A percentile compares a stretch with the other conserved stretches of the same genome.
Conservation (phyloP, 176 grass and related monocot species). For the Aechmea fasciata region DNA sequence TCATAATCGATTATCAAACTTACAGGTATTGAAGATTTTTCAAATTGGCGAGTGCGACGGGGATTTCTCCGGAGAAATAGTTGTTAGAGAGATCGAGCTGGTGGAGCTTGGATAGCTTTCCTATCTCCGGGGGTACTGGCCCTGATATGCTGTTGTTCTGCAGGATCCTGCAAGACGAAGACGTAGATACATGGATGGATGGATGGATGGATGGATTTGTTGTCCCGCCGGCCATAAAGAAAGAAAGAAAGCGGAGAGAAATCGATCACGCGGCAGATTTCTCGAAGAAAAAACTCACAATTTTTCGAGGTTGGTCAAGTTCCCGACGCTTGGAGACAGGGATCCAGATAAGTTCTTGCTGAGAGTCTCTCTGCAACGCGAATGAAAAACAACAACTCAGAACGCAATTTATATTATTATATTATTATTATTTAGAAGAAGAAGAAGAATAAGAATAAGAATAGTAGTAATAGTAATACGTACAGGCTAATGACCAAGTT, state of each 20-base stretch:
- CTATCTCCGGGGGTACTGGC: slow-evolving; percentile 17
- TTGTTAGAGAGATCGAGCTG: slow-evolving; percentile 31
- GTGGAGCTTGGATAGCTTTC: slow-evolving; percentile 15
- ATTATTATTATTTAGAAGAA: no score
- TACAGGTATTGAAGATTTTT: slow-evolving; percentile 20
- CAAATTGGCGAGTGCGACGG: slow-evolving; percentile 13
- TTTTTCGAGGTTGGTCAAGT: slow-evolving; percentile 28
- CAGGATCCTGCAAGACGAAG: slow-evolving; percentile 8
- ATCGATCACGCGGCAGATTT: not conserved
- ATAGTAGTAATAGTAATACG: not conserved
- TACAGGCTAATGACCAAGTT: slow-evolving; percentile 29
- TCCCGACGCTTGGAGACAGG: slow-evolving; percentile 34
- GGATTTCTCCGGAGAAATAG: slow-evolving; percentile 17
- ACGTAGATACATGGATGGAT: no score
- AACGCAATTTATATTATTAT: not conserved
- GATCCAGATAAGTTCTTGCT: slow-evolving; percentile 31
- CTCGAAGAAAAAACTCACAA: slow-evolving; percentile 11
- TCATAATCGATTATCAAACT: not conserved
- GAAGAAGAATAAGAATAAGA: not conserved
- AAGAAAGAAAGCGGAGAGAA: not conserved
- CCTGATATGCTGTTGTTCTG: slow-evolving; percentile 22
- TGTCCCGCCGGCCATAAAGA: not conserved
- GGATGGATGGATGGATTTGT: no score
- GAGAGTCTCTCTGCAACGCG: slow-evolving; percentile 18
- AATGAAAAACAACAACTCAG: slow-evolving; percentile 14